A percentile compares a stretch with the other conserved stretches of the same genome.
phyloP scores from a whole-genome alignment of 352 stramenopile species.

The Pythium brassicae region DNA sequence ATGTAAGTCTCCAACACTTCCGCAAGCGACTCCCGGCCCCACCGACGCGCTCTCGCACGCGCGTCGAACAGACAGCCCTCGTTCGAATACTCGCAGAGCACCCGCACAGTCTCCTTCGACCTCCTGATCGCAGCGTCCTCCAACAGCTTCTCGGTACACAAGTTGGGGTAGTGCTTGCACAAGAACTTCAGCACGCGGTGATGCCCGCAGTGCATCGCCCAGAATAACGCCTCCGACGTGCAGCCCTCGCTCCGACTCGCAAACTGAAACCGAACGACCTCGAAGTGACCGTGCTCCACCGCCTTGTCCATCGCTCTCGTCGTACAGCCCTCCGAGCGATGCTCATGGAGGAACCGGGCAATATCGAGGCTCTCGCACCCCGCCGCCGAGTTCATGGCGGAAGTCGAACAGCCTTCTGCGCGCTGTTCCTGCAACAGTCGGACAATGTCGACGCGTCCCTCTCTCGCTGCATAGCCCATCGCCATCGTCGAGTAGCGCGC shows the following conservation, averaged over 20 bases:
- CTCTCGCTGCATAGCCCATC: slow-evolving; percentile 4
- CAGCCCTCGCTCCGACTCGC: background rate
- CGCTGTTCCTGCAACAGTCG: background rate
- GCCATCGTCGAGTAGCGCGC: background rate
- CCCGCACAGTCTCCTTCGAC: background rate
- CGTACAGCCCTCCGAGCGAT: background rate
- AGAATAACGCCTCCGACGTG: background rate
- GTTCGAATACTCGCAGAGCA: background rate
- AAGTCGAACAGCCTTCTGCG: background rate
- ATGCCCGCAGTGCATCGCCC: background rate
- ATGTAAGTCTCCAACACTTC: background rate
- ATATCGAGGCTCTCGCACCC: background rate
- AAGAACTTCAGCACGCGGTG: background rate
- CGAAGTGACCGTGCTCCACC: slow-evolving; percentile 1
- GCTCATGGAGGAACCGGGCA: background rate
- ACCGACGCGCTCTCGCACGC: slow-evolving; percentile 1
- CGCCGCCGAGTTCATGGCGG: background rate
- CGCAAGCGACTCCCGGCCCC: background rate
- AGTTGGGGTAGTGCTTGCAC: background rate
- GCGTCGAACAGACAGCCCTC: slow-evolving; percentile 5
- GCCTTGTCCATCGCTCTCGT: slow-evolving; percentile 1
- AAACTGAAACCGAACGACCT: background rate
- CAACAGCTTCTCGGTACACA: slow-evolving; percentile 1
- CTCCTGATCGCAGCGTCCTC: background rate
- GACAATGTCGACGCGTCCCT: background rate